A percentile compares a stretch with the other conserved stretches of the same genome.
These are phyloP conservation scores for Alloteropsis semialata DNA, from an alignment of 176 grass and related monocot genomes.

Conservation along the genomic window DNA sequence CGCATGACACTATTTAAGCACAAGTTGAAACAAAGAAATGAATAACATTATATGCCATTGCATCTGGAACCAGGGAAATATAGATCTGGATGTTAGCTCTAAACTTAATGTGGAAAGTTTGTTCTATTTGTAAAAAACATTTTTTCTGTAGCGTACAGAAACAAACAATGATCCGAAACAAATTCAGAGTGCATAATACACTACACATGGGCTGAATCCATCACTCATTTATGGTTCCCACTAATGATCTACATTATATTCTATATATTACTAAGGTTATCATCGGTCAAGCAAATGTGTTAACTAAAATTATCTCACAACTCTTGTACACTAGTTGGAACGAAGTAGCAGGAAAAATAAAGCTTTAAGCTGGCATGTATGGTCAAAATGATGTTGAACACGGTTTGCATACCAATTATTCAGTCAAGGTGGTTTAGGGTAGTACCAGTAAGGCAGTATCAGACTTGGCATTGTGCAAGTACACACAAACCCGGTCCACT, in stretches of 20 bases:
- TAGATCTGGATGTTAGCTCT: neutral
- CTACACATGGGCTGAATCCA: constrained; percentile 11
- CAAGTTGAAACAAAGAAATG: constrained; percentile 11
- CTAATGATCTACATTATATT: neutral
- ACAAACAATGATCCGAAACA: constrained; percentile 5
- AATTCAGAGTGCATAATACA: constrained; percentile 14
- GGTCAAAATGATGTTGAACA: constrained; percentile 3
- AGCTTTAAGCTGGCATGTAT: neutral
- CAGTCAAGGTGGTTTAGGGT: neutral
- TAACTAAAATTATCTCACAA: neutral
- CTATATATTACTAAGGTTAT: neutral
- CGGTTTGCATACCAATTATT: neutral
- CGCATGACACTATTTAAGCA: constrained; percentile 8
- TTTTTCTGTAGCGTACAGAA: neutral
- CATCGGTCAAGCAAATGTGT: neutral
- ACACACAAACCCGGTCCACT: neutral
- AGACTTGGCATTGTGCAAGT: neutral
- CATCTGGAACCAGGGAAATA: neutral
- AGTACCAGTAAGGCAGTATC: neutral
- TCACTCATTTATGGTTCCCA: neutral
- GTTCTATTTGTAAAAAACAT: neutral
- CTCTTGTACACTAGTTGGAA: neutral
- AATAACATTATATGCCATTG: neutral
- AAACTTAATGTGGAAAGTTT: constrained; percentile 17
- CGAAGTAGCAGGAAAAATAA: neutral